phyloP scores from a whole-genome alignment of 495 filamentous ascomycete species.

The Schizothecium vesticola region DNA sequence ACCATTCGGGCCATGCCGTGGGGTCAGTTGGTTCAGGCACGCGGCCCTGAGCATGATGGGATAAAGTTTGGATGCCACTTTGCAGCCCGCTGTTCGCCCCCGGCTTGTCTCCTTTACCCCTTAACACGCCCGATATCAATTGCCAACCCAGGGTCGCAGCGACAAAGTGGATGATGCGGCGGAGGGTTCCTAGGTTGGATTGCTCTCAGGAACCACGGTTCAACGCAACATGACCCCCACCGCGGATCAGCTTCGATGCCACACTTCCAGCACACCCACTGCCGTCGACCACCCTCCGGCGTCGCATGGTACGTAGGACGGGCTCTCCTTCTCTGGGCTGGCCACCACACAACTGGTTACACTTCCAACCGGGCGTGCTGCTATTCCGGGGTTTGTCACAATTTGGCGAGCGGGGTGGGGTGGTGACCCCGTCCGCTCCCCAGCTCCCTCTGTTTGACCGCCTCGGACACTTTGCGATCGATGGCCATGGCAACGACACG shows the following conservation, averaged over 20 bases:
- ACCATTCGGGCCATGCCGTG: not conserved
- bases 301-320: not conserved
- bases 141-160: not conserved
- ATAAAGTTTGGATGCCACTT: not conserved
- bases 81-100: not conserved
- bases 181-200: not conserved
- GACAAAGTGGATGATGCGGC: not conserved
- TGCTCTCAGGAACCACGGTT: not conserved
- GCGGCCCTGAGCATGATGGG: not conserved
- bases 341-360: not conserved
- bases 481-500: not conserved
- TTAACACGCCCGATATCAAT: not conserved
- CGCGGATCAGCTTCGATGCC: not conserved
- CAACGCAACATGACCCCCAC: slow-evolving; percentile 9
- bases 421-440: not conserved
- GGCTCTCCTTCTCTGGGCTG: not conserved
- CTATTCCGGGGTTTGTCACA: slow-evolving; percentile 4
- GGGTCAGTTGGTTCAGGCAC: not conserved
- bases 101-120: not conserved
- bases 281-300: not conserved
- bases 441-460: not conserved
- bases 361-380: not conserved
- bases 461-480: not conserved
- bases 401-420: slow-evolving; percentile 2
- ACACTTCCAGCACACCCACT: not conserved